phyloP scores from a whole-genome alignment of 2,329 filamentous ascomycete species.

The Aaosphaeria pasadenensis region DNA sequence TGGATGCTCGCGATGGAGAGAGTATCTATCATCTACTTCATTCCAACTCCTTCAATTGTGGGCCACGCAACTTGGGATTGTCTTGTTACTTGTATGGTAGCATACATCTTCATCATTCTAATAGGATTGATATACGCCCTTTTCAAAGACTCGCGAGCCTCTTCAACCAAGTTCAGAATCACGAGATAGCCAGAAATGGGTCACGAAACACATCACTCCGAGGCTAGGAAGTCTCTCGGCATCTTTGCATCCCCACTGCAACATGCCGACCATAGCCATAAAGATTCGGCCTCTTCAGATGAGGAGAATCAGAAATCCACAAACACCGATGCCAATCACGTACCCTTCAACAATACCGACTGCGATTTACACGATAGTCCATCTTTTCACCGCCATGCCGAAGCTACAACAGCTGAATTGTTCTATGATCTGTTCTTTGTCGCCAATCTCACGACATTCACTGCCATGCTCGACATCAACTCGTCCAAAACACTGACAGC shows the following conservation, averaged over 20 bases:
- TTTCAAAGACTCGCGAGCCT: no score
- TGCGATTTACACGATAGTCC: slow-evolving; percentile 9
- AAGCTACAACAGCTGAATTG: slow-evolving; percentile 55
- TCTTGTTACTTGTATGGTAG: no score
- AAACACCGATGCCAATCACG: slow-evolving; percentile 1
- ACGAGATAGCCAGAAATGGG: slow-evolving; percentile 7
- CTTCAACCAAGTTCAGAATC: no score
- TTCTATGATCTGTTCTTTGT: slow-evolving; percentile 63
- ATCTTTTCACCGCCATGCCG: slow-evolving; percentile 42
- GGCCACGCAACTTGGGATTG: no score
- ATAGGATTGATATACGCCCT: no score
- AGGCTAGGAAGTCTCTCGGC: slow-evolving; percentile 11
- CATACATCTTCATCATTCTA: no score
- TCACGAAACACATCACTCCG: slow-evolving; percentile 13
- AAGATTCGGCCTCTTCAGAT: neutral
- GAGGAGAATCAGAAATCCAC: slow-evolving; percentile 7
- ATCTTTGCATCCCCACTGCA: slow-evolving; percentile 18
- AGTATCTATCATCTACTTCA: no score
- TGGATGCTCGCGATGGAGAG: no score
- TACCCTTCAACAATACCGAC: slow-evolving; percentile 10
- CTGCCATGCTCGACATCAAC: slow-evolving; percentile 54
- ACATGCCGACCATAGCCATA: neutral
- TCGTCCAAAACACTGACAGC: slow-evolving; percentile 40
- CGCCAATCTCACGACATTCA: slow-evolving; percentile 64
- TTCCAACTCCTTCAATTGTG: no score